Evolutionary conservation across 257 asterid species (phyloP).

Genomic region (Fraxinus excelsior): DNA sequence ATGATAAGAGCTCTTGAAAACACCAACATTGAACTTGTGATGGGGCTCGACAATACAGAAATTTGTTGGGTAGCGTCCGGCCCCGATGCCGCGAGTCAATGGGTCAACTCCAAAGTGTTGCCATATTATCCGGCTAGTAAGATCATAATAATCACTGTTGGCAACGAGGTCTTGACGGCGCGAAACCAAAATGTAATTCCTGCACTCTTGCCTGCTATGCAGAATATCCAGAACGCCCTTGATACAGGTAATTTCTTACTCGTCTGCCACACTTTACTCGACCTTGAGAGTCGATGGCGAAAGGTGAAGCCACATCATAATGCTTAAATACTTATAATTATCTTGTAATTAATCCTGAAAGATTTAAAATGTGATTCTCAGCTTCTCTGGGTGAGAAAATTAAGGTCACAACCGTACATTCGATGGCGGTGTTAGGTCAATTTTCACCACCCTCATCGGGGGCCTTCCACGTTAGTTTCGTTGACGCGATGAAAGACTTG

Average conservation of each 20-base stretch:
- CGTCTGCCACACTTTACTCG: neutral
- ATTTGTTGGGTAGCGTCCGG: constrained; percentile 80
- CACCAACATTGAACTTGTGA: constrained; percentile 75
- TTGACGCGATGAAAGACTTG: constrained; percentile 57
- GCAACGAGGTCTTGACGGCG: constrained; percentile 84
- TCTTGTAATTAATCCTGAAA: neutral
- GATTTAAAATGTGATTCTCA: constrained; percentile 23
- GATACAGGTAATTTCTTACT: constrained; percentile 52
- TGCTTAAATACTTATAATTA: too few relatives aligned
- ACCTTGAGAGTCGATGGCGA: too few relatives aligned
- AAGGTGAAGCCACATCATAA: too few relatives aligned
- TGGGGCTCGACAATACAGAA: constrained; percentile 89
- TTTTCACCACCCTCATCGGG: constrained; percentile 63
- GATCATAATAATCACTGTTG: constrained; percentile 73
- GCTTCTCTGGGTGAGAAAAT: constrained; percentile 52
- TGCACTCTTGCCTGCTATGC: constrained; percentile 87
- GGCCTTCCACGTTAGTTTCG: constrained; percentile 51
- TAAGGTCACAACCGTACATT: constrained; percentile 57
- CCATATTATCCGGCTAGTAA: constrained; percentile 74
- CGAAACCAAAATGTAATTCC: constrained; percentile 58
- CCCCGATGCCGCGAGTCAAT: constrained; percentile 79
- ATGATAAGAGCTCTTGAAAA: constrained; percentile 70
- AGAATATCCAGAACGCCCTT: constrained; percentile 97
- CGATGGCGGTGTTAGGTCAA: constrained; percentile 51
- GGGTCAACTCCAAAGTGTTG: constrained; percentile 76